These are phyloP conservation scores for Neoscytalidium dimidiatum DNA, from an alignment of 2,329 filamentous ascomycete genomes.

Conservation along the genomic window DNA sequence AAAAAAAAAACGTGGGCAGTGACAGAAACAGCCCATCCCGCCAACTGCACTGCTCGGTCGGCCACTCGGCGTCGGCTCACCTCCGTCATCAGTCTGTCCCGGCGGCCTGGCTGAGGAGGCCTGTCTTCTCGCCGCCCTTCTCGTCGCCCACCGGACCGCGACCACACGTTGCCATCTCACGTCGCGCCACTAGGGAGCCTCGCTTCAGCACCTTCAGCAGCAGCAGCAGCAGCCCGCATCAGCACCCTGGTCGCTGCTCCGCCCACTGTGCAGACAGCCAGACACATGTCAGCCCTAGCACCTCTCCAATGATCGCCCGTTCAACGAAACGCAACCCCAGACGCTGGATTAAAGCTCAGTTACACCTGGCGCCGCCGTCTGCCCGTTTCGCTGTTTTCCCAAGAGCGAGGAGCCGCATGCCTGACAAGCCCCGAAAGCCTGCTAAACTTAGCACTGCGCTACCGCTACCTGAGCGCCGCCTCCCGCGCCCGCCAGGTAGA, in stretches of 20 bases:
- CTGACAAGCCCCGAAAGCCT: neutral
- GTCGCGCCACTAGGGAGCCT: neutral
- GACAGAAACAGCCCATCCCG: neutral
- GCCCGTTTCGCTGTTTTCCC: neutral
- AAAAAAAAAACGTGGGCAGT: neutral
- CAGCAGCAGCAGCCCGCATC: neutral
- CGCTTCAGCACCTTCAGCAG: neutral
- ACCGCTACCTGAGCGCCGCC: neutral
- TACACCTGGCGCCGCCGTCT: neutral
- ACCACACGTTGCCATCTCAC: too few relatives aligned
- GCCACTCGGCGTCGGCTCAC: neutral
- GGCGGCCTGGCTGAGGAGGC: neutral
- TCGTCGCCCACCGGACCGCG: neutral
- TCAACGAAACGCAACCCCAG: neutral
- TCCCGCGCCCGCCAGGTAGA: conserved; percentile 46
- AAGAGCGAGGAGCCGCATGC: neutral
- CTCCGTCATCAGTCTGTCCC: too few relatives aligned
- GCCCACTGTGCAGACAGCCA: too few relatives aligned
- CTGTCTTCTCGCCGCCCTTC: too few relatives aligned
- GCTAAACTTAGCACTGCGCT: neutral
- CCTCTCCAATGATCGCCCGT: neutral
- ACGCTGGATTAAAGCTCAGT: neutral
- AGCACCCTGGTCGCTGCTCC: too few relatives aligned
- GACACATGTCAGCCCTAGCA: neutral
- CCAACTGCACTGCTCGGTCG: neutral